phyloP scores from a whole-genome alignment of 2,329 filamentous ascomycete genomes.

The Salinomyces thailandicus region DNA sequence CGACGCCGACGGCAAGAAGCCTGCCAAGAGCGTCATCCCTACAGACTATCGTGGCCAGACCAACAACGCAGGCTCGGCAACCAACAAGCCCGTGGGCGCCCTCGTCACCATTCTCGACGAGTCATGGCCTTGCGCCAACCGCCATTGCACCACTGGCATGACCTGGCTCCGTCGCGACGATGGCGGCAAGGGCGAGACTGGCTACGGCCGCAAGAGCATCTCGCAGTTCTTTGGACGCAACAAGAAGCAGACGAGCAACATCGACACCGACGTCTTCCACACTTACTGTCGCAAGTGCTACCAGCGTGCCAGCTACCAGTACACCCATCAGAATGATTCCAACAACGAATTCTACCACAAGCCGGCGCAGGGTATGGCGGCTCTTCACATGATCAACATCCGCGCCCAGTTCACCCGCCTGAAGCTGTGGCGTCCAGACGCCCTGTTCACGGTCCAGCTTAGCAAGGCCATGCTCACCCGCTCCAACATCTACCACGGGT shows the following conservation, averaged over 20 bases:
- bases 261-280: conserved; percentile 61
- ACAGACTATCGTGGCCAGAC: conserved; percentile 3
- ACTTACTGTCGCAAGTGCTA: conserved; percentile 75
- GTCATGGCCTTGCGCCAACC: conserved; percentile 15
- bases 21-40: too few relatives aligned
- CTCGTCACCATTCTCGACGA: conserved; percentile 1
- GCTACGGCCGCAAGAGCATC: conserved; percentile 10
- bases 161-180: conserved; percentile 12
- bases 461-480: conserved; percentile 15
- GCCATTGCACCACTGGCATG: conserved; percentile 12
- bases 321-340: conserved; percentile 4
- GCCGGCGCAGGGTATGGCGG: conserved; percentile 5
- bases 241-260: conserved; percentile 62
- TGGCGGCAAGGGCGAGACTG: conserved; percentile 1
- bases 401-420: conserved; percentile 19
- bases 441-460: conserved; percentile 21
- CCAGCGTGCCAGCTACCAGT: conserved; percentile 43
- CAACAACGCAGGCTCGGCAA: neutral
- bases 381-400: conserved; percentile 14
- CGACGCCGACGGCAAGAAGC: neutral
- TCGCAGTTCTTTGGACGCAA: conserved; percentile 49
- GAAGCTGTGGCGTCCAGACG: conserved; percentile 22
- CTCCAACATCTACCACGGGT: conserved; percentile 13
- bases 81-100: neutral
- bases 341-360: neutral